Conservation (phyloP, 805 yeast genomes). For the Barnettozyma sp. region DNA sequence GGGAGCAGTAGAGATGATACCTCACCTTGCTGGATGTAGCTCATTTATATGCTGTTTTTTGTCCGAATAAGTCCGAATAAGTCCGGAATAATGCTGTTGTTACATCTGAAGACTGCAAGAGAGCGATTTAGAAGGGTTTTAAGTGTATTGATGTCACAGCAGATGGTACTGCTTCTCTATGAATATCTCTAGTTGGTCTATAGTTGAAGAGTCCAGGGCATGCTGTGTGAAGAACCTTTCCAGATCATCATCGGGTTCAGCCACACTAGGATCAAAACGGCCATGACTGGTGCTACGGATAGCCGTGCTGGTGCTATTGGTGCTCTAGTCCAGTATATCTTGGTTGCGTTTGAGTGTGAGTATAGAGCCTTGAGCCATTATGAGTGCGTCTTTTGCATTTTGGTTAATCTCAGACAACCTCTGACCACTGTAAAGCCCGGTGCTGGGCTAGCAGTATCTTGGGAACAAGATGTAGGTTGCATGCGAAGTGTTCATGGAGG, state of each 20-base stretch:
- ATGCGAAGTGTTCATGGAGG: slow-evolving; percentile 12
- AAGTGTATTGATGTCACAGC: too few species aligned
- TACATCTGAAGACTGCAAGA: too few species aligned
- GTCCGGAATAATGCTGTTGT: too few species aligned
- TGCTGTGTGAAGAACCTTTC: slow-evolving; percentile 6
- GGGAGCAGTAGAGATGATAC: too few species aligned
- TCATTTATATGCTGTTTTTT: too few species aligned
- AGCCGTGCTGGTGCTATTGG: too few species aligned
- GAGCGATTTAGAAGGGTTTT: too few species aligned
- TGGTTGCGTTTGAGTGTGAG: slow-evolving; percentile 1
- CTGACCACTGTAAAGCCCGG: slow-evolving; percentile 13
- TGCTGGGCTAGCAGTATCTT: slow-evolving; percentile 11
- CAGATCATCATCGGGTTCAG: slow-evolving; percentile 3
- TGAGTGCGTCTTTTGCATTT: not conserved
- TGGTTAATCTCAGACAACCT: too few species aligned
- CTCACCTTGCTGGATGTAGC: too few species aligned
- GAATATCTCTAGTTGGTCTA: slow-evolving; percentile 8
- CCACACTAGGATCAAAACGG: too few species aligned
- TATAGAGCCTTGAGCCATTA: not conserved
- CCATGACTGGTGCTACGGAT: too few species aligned
- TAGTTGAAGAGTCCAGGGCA: slow-evolving; percentile 6
- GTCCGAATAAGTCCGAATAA: too few species aligned
- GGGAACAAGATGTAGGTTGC: slow-evolving; percentile 12
- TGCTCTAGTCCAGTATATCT: not conserved
- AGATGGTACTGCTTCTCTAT: slow-evolving; percentile 2